Evolutionary conservation across 2,329 filamentous ascomycete species (phyloP).

Genomic region (Pseudogymnoascus sp.): DNA sequence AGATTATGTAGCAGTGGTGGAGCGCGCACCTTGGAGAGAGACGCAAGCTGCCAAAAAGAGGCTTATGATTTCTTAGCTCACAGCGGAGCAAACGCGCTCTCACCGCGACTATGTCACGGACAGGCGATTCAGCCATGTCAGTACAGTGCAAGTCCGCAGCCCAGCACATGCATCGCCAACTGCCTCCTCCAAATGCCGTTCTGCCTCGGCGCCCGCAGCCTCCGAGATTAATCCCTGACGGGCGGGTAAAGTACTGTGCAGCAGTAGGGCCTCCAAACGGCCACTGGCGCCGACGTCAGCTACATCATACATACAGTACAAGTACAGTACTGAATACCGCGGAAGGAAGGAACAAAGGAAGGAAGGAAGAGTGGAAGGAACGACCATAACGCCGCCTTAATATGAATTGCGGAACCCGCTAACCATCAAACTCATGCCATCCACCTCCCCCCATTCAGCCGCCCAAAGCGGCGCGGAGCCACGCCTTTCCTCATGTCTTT

Average conservation of each 20-base stretch:
- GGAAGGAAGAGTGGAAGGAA: neutral
- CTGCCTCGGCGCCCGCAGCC: neutral
- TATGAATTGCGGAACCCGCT: neutral
- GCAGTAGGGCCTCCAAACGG: neutral
- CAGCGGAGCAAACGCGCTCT: neutral
- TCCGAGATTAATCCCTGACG: neutral
- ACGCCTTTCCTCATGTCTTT: neutral
- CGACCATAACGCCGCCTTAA: neutral
- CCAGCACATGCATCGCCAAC: neutral
- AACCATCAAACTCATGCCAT: neutral
- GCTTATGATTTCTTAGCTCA: neutral
- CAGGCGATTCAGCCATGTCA: neutral
- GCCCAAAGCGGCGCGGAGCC: neutral
- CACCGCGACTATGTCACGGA: neutral
- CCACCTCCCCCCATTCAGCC: neutral
- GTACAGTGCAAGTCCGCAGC: neutral
- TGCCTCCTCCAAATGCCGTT: neutral
- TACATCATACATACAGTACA: no score
- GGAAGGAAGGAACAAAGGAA: neutral
- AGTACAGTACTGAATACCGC: neutral
- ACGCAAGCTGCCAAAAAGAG: neutral
- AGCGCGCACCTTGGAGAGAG: no score
- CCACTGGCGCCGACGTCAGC: neutral
- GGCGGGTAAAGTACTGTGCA: neutral
- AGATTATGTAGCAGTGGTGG: neutral